Conservation (phyloP, 2,329 filamentous ascomycete species). For the Ophiostoma australiae region DNA sequence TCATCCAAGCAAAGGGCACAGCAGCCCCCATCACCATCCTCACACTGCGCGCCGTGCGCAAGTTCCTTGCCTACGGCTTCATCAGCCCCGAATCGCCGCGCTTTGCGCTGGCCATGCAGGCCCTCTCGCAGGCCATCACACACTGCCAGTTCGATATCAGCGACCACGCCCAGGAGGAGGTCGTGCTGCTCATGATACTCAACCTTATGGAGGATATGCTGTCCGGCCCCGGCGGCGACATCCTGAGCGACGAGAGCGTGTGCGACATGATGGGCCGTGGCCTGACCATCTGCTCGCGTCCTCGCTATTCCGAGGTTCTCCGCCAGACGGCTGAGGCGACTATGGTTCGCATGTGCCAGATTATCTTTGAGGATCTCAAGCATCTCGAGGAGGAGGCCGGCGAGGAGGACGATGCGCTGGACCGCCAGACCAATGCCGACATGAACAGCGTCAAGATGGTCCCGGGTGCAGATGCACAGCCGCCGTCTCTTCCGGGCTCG, state of each 20-base stretch:
- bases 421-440: conserved; percentile 61
- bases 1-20: conserved; percentile 92
- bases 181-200: conserved; percentile 87
- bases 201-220: conserved; percentile 99
- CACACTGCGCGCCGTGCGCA: conserved; percentile 86
- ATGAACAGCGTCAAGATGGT: conserved; percentile 80
- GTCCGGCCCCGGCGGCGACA: conserved; percentile 82
- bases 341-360: conserved; percentile 99
- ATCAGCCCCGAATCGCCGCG: conserved; percentile 79
- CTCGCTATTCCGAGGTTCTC: conserved; percentile 82
- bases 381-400: conserved; percentile 73
- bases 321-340: conserved; percentile 89
- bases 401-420: conserved; percentile 60
- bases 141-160: conserved; percentile 97
- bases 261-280: conserved; percentile 99
- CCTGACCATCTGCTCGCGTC: conserved; percentile 93
- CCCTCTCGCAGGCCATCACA: conserved; percentile 88
- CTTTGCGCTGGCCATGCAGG: conserved; percentile 87
- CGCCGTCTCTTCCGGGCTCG: conserved; percentile 21
- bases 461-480: conserved; percentile 55
- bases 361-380: conserved; percentile 91
- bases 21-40: conserved; percentile 95
- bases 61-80: conserved; percentile 94
- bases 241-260: conserved; percentile 95
- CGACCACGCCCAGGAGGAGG: conserved; percentile 89